These are phyloP conservation scores for Xylariales sp. DNA, from an alignment of 2,329 filamentous ascomycete species.

Conservation along the genomic window DNA sequence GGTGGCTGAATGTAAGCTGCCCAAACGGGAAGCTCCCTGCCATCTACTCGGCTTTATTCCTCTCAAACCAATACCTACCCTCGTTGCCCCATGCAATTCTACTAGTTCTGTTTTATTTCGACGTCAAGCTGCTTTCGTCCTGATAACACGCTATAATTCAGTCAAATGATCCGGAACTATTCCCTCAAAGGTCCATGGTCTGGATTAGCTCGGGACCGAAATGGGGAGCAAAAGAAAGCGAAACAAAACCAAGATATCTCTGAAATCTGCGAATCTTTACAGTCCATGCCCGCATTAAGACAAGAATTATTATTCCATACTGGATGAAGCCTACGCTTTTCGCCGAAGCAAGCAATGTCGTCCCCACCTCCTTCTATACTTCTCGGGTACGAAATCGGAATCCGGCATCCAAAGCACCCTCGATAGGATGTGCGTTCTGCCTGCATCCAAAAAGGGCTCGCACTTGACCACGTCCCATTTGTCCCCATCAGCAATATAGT, in stretches of 20 bases:
- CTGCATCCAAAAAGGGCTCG: slow-evolving; percentile 82
- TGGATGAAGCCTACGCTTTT: slow-evolving; percentile 50
- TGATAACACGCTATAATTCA: background rate
- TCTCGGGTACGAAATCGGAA: slow-evolving; percentile 73
- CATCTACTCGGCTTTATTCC: slow-evolving; percentile 27
- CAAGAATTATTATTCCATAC: slow-evolving; percentile 13
- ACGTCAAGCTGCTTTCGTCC: background rate
- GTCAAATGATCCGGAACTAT: background rate
- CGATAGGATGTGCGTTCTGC: slow-evolving; percentile 77
- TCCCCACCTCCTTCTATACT: slow-evolving; percentile 82
- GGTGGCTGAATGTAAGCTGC: slow-evolving; percentile 11
- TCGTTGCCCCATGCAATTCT: background rate
- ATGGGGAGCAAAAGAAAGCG: background rate
- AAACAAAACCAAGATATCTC: background rate
- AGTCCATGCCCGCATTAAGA: slow-evolving; percentile 8
- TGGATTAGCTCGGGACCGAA: too few species aligned
- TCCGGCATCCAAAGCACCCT: slow-evolving; percentile 87
- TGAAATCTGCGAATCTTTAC: slow-evolving; percentile 13
- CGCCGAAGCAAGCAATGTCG: slow-evolving; percentile 84
- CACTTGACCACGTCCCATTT: slow-evolving; percentile 84
- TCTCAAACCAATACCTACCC: slow-evolving; percentile 1
- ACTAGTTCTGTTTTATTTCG: background rate
- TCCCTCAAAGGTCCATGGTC: background rate
- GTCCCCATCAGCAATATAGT: slow-evolving; percentile 78
- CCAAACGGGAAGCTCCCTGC: slow-evolving; percentile 26